Conservation (phyloP, 306 rosid genomes). For the Ammopiptanthus mongolicus region DNA sequence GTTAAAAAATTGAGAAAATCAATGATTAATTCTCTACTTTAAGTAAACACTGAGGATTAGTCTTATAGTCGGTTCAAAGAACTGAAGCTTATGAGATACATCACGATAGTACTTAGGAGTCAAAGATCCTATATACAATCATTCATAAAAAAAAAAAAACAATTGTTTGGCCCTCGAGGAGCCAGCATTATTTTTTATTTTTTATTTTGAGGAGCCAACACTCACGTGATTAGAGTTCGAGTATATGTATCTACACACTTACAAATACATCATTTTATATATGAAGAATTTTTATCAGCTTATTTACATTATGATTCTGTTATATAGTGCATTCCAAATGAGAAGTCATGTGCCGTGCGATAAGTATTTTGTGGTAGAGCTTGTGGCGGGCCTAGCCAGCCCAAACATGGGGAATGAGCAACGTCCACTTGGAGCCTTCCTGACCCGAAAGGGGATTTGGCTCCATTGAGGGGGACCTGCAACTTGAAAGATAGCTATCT, state of each 20-base stretch:
- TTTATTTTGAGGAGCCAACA: not conserved
- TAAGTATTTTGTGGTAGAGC: not conserved
- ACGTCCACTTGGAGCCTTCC: constrained; percentile 36
- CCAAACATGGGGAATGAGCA: constrained; percentile 17
- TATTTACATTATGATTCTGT: no score
- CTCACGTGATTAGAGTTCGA: not conserved
- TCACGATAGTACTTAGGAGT: no score
- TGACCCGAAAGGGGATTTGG: constrained; percentile 3
- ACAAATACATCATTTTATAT: no score
- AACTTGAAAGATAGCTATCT: not conserved
- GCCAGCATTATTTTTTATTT: not conserved
- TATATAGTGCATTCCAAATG: not conserved
- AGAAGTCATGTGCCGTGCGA: not conserved
- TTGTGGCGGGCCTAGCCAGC: not conserved
- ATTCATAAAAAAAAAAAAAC: no score
- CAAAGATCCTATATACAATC: no score
- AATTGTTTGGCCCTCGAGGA: not conserved
- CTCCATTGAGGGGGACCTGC: constrained; percentile 34
- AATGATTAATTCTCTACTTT: no score
- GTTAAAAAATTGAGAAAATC: no score
- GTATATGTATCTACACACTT: no score
- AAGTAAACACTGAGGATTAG: no score
- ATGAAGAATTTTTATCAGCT: no score
- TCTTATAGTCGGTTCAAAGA: no score
- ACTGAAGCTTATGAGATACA: no score